These are phyloP conservation scores for Hirsutella minnesotensis DNA, from an alignment of 2,329 filamentous ascomycete species.

Conservation along the genomic window DNA sequence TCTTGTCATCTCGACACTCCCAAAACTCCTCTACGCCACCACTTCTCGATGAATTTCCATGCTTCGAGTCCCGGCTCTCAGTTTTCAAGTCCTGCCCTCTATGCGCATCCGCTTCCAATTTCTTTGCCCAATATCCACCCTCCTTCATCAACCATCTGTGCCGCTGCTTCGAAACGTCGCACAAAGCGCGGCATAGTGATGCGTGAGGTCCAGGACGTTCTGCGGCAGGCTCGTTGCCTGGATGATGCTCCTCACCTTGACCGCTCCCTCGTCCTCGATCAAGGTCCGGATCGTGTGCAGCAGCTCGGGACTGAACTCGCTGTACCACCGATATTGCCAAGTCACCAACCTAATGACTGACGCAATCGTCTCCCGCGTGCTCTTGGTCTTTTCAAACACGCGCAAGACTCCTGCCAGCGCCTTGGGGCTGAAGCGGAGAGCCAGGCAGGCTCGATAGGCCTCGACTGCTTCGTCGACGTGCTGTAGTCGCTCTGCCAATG, in stretches of 20 bases:
- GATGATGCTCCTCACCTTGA: conserved; percentile 94
- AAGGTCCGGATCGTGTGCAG: conserved; percentile 79
- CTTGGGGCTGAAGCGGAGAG: conserved; percentile 84
- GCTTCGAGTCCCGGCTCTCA: too few relatives aligned
- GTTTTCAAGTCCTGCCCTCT: too few relatives aligned
- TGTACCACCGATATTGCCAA: conserved; percentile 99
- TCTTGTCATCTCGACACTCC: too few relatives aligned
- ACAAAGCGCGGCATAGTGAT: conserved; percentile 90
- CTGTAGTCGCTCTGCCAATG: conserved; percentile 83
- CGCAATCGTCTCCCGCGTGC: conserved; percentile 69
- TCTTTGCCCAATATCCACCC: too few relatives aligned
- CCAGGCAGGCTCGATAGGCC: conserved; percentile 80
- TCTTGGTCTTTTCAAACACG: conserved; percentile 65
- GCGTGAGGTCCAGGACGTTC: conserved; percentile 83
- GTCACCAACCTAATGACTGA: conserved; percentile 86
- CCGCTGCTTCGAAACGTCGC: conserved; percentile 92
- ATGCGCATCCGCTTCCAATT: too few relatives aligned
- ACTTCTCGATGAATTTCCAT: too few relatives aligned
- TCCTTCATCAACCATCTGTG: conserved; percentile 56
- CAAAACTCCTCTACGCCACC: too few relatives aligned
- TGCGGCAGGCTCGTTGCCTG: conserved; percentile 92
- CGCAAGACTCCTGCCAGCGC: conserved; percentile 76
- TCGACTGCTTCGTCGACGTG: conserved; percentile 86
- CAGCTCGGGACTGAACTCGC: conserved; percentile 90
- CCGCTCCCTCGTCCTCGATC: conserved; percentile 93